These are phyloP conservation scores for Saprolegnia diclina DNA, from an alignment of 352 stramenopile genomes.

Conservation along the genomic window DNA sequence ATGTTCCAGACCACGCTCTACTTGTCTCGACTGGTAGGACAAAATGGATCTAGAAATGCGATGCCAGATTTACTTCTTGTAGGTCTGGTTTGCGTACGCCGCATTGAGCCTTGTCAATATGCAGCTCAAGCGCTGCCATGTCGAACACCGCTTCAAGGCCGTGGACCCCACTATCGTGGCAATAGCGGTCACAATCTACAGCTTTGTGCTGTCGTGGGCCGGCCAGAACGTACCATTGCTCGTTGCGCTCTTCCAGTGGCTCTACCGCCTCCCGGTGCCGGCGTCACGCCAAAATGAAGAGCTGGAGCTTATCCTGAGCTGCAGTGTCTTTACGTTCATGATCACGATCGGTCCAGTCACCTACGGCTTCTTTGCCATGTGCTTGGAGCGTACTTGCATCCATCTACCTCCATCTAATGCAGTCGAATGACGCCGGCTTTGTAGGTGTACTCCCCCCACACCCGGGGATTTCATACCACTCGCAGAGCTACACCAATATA, in stretches of 20 bases:
- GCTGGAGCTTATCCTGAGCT: neutral
- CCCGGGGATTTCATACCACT: neutral
- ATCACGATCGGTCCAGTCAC: neutral
- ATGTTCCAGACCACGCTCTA: neutral
- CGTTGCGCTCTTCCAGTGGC: neutral
- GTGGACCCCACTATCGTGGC: conserved; percentile 15
- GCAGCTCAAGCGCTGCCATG: neutral
- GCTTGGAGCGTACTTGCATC: neutral
- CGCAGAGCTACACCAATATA: conserved; percentile 5
- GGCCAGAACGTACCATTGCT: neutral
- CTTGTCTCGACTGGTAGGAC: neutral
- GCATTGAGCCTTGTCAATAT: neutral
- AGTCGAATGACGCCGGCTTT: neutral
- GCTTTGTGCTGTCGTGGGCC: neutral
- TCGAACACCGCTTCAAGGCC: conserved; percentile 4
- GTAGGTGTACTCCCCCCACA: neutral
- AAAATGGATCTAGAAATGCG: neutral
- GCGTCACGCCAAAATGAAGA: neutral
- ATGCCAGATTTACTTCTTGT: neutral
- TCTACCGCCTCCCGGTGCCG: neutral
- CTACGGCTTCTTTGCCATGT: neutral
- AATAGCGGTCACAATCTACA: neutral
- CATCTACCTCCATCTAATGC: neutral
- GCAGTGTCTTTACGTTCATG: neutral
- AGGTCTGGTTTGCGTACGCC: conserved; percentile 24